These are phyloP conservation scores for Dactylellina haptotyla DNA, from an alignment of 2,329 filamentous ascomycete genomes.

Conservation along the genomic window DNA sequence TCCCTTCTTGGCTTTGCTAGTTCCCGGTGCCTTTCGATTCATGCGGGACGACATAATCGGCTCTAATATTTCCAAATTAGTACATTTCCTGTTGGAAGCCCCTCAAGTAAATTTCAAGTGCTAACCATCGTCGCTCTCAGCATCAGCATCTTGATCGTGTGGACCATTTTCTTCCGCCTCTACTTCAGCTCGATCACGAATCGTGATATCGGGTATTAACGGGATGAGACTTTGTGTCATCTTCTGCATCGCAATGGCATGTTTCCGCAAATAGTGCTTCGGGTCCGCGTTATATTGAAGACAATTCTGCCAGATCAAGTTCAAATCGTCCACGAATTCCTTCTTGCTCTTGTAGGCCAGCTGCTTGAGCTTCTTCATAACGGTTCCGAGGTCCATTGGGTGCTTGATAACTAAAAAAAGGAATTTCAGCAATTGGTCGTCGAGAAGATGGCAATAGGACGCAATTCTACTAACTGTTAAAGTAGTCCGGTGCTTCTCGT, in stretches of 20 bases:
- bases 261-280: conserved; percentile 85
- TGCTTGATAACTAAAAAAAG: conserved; percentile 79
- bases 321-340: conserved; percentile 92
- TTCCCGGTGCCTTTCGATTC: conserved; percentile 81
- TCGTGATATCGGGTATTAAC: conserved; percentile 89
- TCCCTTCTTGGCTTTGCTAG: conserved; percentile 80
- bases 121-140: conserved; percentile 59
- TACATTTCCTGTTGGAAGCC: neutral
- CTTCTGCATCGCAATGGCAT: conserved; percentile 95
- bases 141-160: conserved; percentile 58
- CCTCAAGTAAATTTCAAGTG: neutral
- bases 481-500: conserved; percentile 94
- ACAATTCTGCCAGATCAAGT: conserved; percentile 97
- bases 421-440: neutral
- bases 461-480: conserved; percentile 73
- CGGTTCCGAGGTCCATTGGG: conserved; percentile 95
- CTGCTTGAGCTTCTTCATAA: conserved; percentile 96
- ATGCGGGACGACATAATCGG: conserved; percentile 96
- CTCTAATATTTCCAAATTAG: conserved; percentile 64
- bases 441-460: neutral
- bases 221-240: conserved; percentile 97
- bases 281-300: conserved; percentile 93
- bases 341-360: conserved; percentile 85
- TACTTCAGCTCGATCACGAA: conserved; percentile 90
- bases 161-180: conserved; percentile 75